These are phyloP conservation scores for Paratinospora sagittata DNA, from an alignment of 164 flowering plant genomes.

Conservation along the genomic window DNA sequence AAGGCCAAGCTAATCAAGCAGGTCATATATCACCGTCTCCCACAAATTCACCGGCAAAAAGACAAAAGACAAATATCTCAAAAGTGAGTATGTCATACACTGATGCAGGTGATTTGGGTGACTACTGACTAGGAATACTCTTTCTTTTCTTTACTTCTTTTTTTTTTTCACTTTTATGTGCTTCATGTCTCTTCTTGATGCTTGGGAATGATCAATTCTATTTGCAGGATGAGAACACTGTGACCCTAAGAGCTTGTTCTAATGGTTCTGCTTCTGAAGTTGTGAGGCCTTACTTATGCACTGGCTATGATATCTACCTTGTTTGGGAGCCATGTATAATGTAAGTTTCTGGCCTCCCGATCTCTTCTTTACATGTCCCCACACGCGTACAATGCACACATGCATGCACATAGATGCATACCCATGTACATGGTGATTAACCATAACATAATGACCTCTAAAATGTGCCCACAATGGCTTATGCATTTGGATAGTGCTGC, in stretches of 20 bases:
- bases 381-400: too few species aligned
- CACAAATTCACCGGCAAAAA: constrained; percentile 40
- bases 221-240: constrained; percentile 30
- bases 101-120: background rate
- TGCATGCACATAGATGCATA: background rate
- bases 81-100: constrained; percentile 24
- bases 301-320: constrained; percentile 83
- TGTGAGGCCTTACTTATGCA: constrained; percentile 74
- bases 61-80: constrained; percentile 39
- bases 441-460: too few species aligned
- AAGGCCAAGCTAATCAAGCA: constrained; percentile 21
- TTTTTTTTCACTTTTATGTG: background rate
- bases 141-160: background rate
- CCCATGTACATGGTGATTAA: background rate
- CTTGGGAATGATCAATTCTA: background rate
- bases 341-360: constrained; percentile 37
- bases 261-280: constrained; percentile 26
- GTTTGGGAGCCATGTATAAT: constrained; percentile 92
- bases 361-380: background rate
- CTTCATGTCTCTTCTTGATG: background rate
- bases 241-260: constrained; percentile 14
- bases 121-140: background rate
- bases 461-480: too few species aligned
- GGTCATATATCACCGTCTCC: constrained; percentile 23
- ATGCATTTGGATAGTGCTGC: too few species aligned